These are phyloP conservation scores for Cyclotella atomus DNA, from an alignment of 108 stramenopile genomes.

Conservation along the genomic window DNA sequence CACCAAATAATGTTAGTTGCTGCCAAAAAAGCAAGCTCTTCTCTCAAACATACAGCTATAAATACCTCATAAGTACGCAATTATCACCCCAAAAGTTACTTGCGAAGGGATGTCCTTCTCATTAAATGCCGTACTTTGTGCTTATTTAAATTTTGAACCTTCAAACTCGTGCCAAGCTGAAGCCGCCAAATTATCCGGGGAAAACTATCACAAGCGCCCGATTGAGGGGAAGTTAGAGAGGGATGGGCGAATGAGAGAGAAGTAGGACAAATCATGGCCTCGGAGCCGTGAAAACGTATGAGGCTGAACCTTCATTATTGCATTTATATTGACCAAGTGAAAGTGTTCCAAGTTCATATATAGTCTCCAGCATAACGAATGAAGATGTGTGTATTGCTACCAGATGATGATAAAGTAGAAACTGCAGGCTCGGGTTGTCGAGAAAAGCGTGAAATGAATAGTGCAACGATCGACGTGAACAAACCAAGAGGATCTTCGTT, in stretches of 20 bases:
- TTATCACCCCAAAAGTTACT: constrained; percentile 4
- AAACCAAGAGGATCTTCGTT: neutral
- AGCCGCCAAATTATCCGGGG: neutral
- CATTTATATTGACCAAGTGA: too few relatives aligned
- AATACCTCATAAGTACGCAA: neutral
- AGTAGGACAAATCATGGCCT: too few relatives aligned
- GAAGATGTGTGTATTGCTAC: constrained; percentile 8
- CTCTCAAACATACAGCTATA: too few relatives aligned
- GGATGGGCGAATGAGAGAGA: neutral
- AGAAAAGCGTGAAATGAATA: neutral
- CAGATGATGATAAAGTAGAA: neutral
- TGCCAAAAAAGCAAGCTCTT: too few relatives aligned
- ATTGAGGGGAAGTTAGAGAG: neutral
- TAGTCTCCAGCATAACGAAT: too few relatives aligned
- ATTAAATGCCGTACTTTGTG: neutral
- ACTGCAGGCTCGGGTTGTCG: neutral
- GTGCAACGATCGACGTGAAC: neutral
- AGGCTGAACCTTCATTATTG: too few relatives aligned
- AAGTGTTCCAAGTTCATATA: too few relatives aligned
- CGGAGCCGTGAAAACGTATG: neutral
- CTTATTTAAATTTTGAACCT: neutral
- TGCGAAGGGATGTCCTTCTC: neutral
- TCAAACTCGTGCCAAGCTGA: neutral
- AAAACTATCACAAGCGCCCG: too few relatives aligned
- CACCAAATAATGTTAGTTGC: too few relatives aligned